Conservation (phyloP, 345 rosid species). For the Linum usitatissimum region DNA sequence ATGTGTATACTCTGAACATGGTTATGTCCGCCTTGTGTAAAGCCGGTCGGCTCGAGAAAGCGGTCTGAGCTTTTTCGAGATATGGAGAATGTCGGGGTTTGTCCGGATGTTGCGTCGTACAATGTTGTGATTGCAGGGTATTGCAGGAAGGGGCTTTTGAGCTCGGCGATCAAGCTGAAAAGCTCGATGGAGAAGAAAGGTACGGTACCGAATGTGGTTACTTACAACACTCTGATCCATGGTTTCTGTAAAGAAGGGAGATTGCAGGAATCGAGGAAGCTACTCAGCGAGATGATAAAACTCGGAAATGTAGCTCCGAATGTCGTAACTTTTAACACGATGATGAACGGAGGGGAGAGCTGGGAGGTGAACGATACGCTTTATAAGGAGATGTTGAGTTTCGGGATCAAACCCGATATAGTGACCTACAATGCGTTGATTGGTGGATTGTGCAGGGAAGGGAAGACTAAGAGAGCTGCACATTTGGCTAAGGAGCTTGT, state of each 20-base stretch:
- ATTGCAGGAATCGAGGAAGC: conserved; percentile 48
- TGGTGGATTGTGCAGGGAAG: conserved; percentile 62
- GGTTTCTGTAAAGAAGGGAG: conserved; percentile 57
- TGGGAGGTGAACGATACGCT: conserved; percentile 48
- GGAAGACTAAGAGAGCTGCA: conserved; percentile 89
- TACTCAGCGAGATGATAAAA: conserved; percentile 54
- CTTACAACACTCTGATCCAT: conserved; percentile 52
- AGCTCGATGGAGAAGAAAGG: conserved; percentile 41
- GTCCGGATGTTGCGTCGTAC: conserved; percentile 41
- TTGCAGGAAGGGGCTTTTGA: conserved; percentile 52
- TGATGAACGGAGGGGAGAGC: conserved; percentile 44
- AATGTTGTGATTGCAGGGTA: conserved; percentile 68
- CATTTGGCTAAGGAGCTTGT: conserved; percentile 58
- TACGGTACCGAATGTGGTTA: conserved; percentile 45
- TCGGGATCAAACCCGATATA: conserved; percentile 49
- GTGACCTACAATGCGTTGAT: conserved; percentile 74
- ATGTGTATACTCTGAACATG: conserved; percentile 66
- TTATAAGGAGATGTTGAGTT: conserved; percentile 55
- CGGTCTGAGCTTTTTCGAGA: conserved; percentile 40
- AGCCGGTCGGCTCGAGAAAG: conserved; percentile 54
- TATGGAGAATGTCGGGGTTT: conserved; percentile 42
- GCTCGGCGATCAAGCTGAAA: conserved; percentile 54
- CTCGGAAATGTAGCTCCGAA: conserved; percentile 39
- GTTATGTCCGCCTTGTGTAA: conserved; percentile 52
- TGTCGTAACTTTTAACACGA: conserved; percentile 60